Evolutionary conservation across 306 rosid species (phyloP).

Genomic region (Cercis canadensis): DNA sequence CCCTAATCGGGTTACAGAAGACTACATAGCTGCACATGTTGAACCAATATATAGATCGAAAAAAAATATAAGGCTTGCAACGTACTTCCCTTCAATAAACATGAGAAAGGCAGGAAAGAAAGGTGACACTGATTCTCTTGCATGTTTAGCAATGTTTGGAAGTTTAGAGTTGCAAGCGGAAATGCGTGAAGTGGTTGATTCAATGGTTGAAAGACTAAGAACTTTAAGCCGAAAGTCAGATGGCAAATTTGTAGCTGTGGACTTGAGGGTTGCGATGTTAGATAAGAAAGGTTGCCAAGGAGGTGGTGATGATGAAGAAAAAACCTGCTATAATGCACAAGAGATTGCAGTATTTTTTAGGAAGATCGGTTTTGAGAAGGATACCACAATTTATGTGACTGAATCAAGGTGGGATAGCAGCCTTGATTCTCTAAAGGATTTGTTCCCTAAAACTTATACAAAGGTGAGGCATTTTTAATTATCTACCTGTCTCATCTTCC

Average conservation of each 20-base stretch:
- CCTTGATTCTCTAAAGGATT: constrained; percentile 87
- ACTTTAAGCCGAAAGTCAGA: constrained; percentile 86
- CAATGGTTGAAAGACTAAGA: constrained; percentile 81
- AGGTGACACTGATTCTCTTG: constrained; percentile 66
- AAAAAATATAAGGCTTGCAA: constrained; percentile 85
- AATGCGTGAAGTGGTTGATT: constrained; percentile 75
- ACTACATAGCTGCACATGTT: constrained; percentile 75
- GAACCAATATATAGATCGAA: constrained; percentile 73
- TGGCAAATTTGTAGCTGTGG: constrained; percentile 84
- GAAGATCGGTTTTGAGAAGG: constrained; percentile 82
- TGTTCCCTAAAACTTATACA: constrained; percentile 87
- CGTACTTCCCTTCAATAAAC: constrained; percentile 90
- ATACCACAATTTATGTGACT: constrained; percentile 88
- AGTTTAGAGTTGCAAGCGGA: constrained; percentile 85
- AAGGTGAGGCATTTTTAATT: constrained; percentile 62
- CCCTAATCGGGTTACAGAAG: constrained; percentile 88
- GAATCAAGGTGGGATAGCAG: constrained; percentile 89
- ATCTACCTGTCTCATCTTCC: neutral
- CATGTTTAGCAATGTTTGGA: constrained; percentile 96
- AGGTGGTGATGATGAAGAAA: constrained; percentile 62
- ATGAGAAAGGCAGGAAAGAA: constrained; percentile 69
- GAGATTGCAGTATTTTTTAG: constrained; percentile 82
- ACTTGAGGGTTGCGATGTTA: constrained; percentile 87
- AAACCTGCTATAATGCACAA: constrained; percentile 81
- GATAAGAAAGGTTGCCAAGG: constrained; percentile 81